phyloP scores from a whole-genome alignment of 176 grass and related monocot genomes.

The Zizania latifolia region DNA sequence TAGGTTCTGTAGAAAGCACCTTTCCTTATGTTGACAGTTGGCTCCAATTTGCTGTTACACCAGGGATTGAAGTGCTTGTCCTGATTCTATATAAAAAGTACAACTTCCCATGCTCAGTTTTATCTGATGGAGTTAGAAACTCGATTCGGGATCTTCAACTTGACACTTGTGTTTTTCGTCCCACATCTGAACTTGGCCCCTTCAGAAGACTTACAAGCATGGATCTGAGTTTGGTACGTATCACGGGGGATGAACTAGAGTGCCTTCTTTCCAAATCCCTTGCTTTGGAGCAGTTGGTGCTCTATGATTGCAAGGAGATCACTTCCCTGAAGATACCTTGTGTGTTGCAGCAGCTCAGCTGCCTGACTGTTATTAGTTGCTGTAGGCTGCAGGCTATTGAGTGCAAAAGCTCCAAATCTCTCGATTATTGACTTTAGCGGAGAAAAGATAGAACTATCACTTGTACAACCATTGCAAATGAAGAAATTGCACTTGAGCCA shows the following conservation, averaged over 20 bases:
- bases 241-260: background rate
- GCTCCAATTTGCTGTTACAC: constrained; percentile 12
- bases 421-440: background rate
- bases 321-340: background rate
- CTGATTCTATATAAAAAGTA: background rate
- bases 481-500: background rate
- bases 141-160: background rate
- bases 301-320: background rate
- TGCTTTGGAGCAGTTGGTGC: background rate
- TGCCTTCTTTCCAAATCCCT: background rate
- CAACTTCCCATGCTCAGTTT: background rate
- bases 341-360: background rate
- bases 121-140: background rate
- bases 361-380: background rate
- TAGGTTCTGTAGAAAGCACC: background rate
- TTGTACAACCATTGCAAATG: background rate
- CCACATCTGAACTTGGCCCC: background rate
- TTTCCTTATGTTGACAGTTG: background rate
- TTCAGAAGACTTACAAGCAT: background rate
- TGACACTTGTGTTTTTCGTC: background rate
- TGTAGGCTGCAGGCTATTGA: background rate
- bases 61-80: constrained; percentile 3
- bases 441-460: background rate
- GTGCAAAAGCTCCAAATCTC: background rate
- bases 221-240: background rate